Conservation (phyloP, 2,329 filamentous ascomycete genomes). For the Penicillium sp. region DNA sequence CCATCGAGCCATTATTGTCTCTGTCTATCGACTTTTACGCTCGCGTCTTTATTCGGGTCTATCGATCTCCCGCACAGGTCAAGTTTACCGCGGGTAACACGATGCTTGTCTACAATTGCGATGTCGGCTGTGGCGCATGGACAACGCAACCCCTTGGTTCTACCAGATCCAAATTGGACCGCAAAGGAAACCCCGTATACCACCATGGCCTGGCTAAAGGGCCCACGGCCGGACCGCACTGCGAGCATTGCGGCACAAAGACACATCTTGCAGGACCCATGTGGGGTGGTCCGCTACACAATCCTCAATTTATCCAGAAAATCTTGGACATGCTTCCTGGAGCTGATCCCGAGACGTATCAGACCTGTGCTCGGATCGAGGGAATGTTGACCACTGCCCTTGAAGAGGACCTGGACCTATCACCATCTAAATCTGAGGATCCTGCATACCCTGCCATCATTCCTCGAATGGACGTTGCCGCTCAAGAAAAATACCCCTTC, state of each 20-base stretch:
- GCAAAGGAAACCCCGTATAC: conserved; percentile 69
- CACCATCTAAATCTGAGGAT: conserved; percentile 11
- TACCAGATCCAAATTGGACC: conserved; percentile 65
- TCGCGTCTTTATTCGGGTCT: conserved; percentile 80
- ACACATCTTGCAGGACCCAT: conserved; percentile 91
- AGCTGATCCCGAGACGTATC: conserved; percentile 68
- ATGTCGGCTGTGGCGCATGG: conserved; percentile 89
- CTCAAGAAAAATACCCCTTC: conserved; percentile 74
- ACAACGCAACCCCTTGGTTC: conserved; percentile 73
- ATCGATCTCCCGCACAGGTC: conserved; percentile 76
- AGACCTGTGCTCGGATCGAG: conserved; percentile 75
- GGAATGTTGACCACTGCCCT: conserved; percentile 89
- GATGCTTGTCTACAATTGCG: conserved; percentile 91
- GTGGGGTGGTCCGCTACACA: conserved; percentile 89
- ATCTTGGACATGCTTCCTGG: conserved; percentile 71
- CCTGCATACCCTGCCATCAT: conserved; percentile 33
- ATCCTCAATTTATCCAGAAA: conserved; percentile 73
- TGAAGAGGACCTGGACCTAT: conserved; percentile 61
- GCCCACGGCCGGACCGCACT: conserved; percentile 64
- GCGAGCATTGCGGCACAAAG: conserved; percentile 79
- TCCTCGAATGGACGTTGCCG: conserved; percentile 57
- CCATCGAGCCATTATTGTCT: conserved; percentile 86
- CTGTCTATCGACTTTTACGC: conserved; percentile 96
- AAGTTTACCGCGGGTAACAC: conserved; percentile 89
- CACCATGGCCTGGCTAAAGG: conserved; percentile 75